phyloP scores from a whole-genome alignment of 225 moss, liverwort and hornwort genomes.

The Marchantia paleacea region DNA sequence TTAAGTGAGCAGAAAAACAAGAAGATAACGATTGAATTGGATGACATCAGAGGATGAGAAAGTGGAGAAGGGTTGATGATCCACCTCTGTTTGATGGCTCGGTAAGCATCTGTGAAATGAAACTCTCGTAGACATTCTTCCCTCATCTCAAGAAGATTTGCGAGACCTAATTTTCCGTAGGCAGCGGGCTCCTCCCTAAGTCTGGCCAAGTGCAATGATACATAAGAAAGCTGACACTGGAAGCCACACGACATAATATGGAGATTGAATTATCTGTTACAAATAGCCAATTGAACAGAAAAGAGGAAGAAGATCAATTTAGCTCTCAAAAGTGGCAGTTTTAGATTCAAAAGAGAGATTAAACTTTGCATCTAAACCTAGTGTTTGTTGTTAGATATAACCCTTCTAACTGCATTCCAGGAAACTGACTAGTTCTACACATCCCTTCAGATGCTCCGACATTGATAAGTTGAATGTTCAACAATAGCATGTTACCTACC shows the following conservation, averaged over 20 bases:
- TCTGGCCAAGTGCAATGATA: constrained; percentile 33
- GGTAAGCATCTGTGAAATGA: constrained; percentile 80
- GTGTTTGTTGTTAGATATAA: neutral
- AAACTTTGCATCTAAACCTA: neutral
- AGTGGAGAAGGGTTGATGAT: neutral
- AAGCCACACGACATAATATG: too few relatives aligned
- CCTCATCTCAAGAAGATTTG: constrained; percentile 91
- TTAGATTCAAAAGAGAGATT: too few relatives aligned
- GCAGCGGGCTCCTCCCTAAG: constrained; percentile 95
- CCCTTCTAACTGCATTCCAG: neutral
- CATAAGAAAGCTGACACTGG: too few relatives aligned
- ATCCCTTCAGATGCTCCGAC: too few relatives aligned
- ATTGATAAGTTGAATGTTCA: too few relatives aligned
- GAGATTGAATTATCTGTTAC: too few relatives aligned
- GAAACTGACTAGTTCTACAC: too few relatives aligned
- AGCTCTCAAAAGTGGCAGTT: too few relatives aligned
- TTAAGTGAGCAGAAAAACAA: neutral
- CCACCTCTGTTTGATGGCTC: constrained; percentile 73
- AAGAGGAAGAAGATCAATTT: too few relatives aligned
- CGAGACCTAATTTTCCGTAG: constrained; percentile 88
- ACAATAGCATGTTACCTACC: constrained; percentile 35
- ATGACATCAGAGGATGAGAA: neutral
- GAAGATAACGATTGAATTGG: too few relatives aligned
- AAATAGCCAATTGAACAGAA: too few relatives aligned
- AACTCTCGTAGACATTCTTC: constrained; percentile 95